These are phyloP conservation scores for Hypoxylon sp. DNA, from an alignment of 2,329 filamentous ascomycete genomes.

Conservation along the genomic window DNA sequence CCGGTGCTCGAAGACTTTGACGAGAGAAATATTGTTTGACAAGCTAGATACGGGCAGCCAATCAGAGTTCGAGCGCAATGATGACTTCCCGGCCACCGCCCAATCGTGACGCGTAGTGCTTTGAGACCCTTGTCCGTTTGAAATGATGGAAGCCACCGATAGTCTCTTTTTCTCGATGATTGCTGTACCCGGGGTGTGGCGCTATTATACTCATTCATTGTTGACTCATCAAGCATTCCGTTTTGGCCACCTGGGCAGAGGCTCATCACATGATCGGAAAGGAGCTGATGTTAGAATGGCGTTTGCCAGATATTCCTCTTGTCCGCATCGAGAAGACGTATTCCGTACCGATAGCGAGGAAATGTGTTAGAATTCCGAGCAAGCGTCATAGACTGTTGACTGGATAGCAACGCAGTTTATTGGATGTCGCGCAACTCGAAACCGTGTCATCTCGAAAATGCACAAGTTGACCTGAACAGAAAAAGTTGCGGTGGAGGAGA, in stretches of 20 bases:
- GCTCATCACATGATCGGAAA: conserved; percentile 42
- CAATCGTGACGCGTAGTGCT: conserved; percentile 53
- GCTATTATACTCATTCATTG: conserved; percentile 28
- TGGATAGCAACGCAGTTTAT: background rate
- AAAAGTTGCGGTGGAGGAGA: conserved; percentile 34
- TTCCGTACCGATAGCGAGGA: background rate
- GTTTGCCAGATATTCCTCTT: conserved; percentile 36
- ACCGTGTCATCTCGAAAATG: conserved; percentile 21
- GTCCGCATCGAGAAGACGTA: conserved; percentile 20
- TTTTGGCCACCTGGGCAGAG: conserved; percentile 27
- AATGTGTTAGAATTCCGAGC: background rate
- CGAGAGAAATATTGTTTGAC: conserved; percentile 45
- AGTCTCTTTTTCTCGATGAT: conserved; percentile 30
- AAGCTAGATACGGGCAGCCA: conserved; percentile 48
- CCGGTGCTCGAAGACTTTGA: conserved; percentile 38
- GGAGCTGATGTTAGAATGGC: conserved; percentile 39
- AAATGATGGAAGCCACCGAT: conserved; percentile 51
- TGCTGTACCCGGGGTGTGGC: conserved; percentile 31
- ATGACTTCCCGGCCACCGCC: conserved; percentile 44
- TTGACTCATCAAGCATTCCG: conserved; percentile 45
- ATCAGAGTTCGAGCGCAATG: conserved; percentile 53
- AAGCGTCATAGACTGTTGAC: conserved; percentile 14
- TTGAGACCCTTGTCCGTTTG: conserved; percentile 45
- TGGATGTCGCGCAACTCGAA: conserved; percentile 2
- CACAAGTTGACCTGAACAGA: conserved; percentile 22